Base-by-base conservation (phyloP, 2,329 filamentous ascomycete species). In the Massarina eburnea region DNA sequence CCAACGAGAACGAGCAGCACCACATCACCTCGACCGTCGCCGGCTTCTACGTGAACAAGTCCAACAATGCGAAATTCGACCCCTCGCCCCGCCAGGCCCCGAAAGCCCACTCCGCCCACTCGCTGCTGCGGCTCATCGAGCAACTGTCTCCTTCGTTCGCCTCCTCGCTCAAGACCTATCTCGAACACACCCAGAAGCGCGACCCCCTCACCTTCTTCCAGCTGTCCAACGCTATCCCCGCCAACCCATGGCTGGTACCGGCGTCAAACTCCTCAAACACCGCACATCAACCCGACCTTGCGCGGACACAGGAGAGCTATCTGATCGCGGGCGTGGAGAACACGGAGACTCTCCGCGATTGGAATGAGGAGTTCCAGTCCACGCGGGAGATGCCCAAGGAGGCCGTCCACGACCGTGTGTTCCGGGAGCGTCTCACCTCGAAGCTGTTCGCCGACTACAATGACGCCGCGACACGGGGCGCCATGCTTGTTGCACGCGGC, bases 291-390 rank as follows among this genome's bases (percentile, higher is more conserved):
- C 71, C 91, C 19, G 94, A 99, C 68, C 81, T 91, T 51, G 89
- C 91, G 18, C 84, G 95, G 44, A 89, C 91, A 18, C 94, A 99
- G 73, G 94, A 99, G 76, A 89, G 88, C 39, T 96, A 89, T 67
- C 77, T 99, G 49, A 84, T 97, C 49, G 83, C 89, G 17, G 95
- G 95, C 22, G 85, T 91, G 20, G 94, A 99, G 64, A 96, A 92
- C 67, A 89, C 90, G 0, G 94, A 99, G 66, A 96, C 91, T 4
- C 77, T 99, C 52, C 84, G 94, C 47, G 94, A 99, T 71, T 99
- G 95, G 92, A 99, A 99, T 61, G 94, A 99, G 71, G 94, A 99
- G 67, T 95, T 99, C 67, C 94, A 99, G 71, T 96, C 92, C 2
- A 96, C 94, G 9, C 86, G 90, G 61, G 94, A 99, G 71, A 80